phyloP scores from a whole-genome alignment of 768 basidiomycete genomes.

The Phanerochaete sordida region DNA sequence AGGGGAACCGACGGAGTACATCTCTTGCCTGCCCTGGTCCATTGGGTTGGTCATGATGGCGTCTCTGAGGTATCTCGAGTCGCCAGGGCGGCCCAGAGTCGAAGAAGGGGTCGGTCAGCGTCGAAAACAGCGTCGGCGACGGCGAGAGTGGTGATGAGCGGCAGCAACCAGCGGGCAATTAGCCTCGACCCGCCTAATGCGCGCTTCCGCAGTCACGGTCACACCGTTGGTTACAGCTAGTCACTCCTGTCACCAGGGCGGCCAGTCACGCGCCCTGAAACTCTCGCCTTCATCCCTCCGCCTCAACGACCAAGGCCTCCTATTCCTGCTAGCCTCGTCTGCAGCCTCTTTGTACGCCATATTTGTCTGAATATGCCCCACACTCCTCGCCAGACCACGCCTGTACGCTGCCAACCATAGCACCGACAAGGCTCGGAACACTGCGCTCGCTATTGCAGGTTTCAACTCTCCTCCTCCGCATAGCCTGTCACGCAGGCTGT shows the following conservation, averaged over 20 bases:
- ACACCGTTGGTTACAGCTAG: constrained; percentile 1
- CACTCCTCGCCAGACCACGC: too few species aligned
- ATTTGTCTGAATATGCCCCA: background rate
- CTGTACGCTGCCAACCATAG: background rate
- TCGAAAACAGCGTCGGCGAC: constrained; percentile 3
- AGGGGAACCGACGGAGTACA: constrained; percentile 18
- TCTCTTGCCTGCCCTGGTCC: constrained; percentile 21
- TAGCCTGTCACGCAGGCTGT: constrained; percentile 1
- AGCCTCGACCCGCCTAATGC: constrained; percentile 5
- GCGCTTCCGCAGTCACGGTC: constrained; percentile 4
- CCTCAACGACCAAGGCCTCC: background rate
- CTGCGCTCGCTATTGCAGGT: background rate
- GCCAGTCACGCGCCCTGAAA: constrained; percentile 5
- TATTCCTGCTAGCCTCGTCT: background rate
- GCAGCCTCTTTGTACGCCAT: constrained; percentile 30
- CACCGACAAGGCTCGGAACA: background rate
- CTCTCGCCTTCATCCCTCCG: background rate
- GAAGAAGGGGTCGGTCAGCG: background rate
- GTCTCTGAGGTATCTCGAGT: background rate
- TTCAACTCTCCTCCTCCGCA: background rate
- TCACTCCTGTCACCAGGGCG: constrained; percentile 3
- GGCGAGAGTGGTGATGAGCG: constrained; percentile 12
- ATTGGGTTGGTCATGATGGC: constrained; percentile 18
- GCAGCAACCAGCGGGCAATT: constrained; percentile 12
- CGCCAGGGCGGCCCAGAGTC: constrained; percentile 12